phyloP scores from a whole-genome alignment of 148 eudicot genomes.

The Silene latifolia region DNA sequence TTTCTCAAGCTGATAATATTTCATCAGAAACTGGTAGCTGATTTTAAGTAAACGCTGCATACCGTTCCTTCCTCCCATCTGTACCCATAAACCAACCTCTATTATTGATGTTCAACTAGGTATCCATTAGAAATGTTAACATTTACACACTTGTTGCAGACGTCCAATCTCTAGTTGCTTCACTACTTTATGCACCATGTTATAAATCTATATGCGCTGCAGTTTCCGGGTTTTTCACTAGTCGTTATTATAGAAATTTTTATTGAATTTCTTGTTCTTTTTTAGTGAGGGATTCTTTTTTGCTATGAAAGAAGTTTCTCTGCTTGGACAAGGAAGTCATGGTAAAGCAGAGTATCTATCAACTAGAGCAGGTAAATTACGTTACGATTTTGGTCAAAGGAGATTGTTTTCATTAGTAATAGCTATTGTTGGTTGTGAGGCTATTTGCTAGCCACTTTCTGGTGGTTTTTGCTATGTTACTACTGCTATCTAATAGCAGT shows the following conservation, averaged over 20 bases:
- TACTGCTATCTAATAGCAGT: not conserved
- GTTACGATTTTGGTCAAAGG: too few relatives aligned
- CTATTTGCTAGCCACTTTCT: not conserved
- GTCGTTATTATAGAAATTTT: not conserved
- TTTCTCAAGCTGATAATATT: too few relatives aligned
- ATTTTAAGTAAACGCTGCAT: too few relatives aligned
- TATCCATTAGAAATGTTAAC: not conserved
- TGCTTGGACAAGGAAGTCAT: too few relatives aligned
- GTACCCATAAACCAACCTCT: not conserved
- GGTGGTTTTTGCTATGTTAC: not conserved
- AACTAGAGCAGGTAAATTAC: too few relatives aligned
- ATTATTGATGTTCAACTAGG: not conserved
- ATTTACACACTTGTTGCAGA: not conserved
- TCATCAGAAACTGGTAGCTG: too few relatives aligned
- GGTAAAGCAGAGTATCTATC: too few relatives aligned
- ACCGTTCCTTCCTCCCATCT: not conserved
- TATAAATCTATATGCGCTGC: not conserved
- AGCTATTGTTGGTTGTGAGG: not conserved
- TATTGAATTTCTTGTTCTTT: constrained; percentile 13
- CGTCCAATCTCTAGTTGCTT: not conserved
- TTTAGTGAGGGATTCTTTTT: constrained; percentile 69
- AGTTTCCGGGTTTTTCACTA: constrained; percentile 2
- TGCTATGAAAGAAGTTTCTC: too few relatives aligned
- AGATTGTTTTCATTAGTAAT: not conserved
- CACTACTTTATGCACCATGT: not conserved